Evolutionary conservation across 2,329 filamentous ascomycete genomes (phyloP), one percentile per base, ranked within the genome.

Genomic region (Fusarium camptoceras): DNA sequence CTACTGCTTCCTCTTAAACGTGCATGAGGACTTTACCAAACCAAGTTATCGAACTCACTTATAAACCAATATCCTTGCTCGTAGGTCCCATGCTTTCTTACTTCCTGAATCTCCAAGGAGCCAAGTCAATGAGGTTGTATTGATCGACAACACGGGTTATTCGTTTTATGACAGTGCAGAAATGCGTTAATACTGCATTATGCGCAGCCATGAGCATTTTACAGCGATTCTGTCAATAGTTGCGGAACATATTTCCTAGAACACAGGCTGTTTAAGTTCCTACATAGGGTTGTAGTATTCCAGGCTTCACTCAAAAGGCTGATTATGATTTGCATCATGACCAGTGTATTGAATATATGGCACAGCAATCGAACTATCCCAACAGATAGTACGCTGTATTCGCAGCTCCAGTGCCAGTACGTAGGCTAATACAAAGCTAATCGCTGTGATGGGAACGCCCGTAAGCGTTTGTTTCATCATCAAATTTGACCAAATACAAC

Each of bases 21-120:
- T 61, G 48, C 47, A 65, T 50, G 44, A 51, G 24, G 44, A 70
- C 70, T 47, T 47, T 69, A 55, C 63, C 58, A 50, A 65, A 60
- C 68, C 57, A 60, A 59, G 47, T 59, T 47, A 30, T 46, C n/a
- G 53, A 54, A 47, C n/a, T 48, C 46, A 15, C 28, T 39, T 27
- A 27, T 28, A 41, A 20, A 51, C 27, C n/a, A 14, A 31, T 22
- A 44, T 12, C 41, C 34, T 49, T 46, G 50, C n/a, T 55, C 37
- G 22, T 25, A 48, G 37, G 30, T 48, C 48, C n/a, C 34, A 51
- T 41, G 31, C 31, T 34, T 22, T 43, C n/a, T 59, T 34, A 37
- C 25, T 70, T 43, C 58, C n/a, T 34, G 16, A 20, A 31, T 24
- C 28, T 20, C 22, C 49, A 25, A 24, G 20, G 28, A 51, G 42